Conservation (phyloP, 306 rosid genomes). For the Quercus ilex region DNA sequence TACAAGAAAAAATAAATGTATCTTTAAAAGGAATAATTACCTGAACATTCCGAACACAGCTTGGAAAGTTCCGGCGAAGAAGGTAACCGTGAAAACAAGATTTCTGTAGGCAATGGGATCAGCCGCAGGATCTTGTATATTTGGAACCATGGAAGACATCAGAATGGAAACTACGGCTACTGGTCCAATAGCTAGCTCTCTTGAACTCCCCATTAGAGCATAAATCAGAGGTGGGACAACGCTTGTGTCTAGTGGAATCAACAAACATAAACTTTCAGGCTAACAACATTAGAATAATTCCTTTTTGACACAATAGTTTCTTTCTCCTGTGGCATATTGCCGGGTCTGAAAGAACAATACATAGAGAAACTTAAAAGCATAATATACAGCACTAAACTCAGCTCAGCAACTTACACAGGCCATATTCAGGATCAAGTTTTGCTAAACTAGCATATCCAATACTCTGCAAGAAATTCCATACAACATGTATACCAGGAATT, state of each 20-base stretch:
- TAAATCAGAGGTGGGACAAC: conserved; percentile 86
- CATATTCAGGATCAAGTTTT: conserved; percentile 83
- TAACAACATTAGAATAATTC: background rate
- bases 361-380: background rate
- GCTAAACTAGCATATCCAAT: conserved; percentile 91
- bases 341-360: background rate
- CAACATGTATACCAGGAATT: background rate
- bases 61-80: conserved; percentile 90
- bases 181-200: conserved; percentile 93
- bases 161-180: conserved; percentile 91
- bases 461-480: conserved; percentile 49
- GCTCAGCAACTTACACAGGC: conserved; percentile 57
- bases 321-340: background rate
- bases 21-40: conserved; percentile 8
- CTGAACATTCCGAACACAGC: conserved; percentile 69
- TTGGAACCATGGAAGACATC: conserved; percentile 51
- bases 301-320: background rate
- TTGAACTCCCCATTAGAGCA: conserved; percentile 91
- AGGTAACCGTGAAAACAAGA: conserved; percentile 66
- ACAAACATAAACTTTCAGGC: background rate
- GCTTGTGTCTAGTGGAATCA: conserved; percentile 62
- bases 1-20: background rate
- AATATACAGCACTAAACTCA: background rate
- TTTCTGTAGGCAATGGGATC: conserved; percentile 64
- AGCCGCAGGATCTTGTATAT: conserved; percentile 64